Percentiles rank a stretch among this genome's conserved stretches.
Evolutionary conservation across 2,329 filamentous ascomycete species (phyloP).

Genomic region (Zarea fungicola): DNA sequence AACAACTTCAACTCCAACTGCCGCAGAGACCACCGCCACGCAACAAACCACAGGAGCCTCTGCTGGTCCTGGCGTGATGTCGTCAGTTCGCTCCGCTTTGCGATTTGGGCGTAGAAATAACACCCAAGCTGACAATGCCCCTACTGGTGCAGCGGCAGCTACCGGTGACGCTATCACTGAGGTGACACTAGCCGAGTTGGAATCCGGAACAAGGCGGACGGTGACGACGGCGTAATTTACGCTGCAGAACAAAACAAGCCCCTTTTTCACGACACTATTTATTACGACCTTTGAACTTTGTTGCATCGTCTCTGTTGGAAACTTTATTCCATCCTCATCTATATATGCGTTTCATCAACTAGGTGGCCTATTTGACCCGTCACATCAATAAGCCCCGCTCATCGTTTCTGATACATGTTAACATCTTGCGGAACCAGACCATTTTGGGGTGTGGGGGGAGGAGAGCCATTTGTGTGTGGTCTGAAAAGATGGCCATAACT

Average conservation of each 20-base stretch:
- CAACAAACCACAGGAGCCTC: slow-evolving; percentile 15
- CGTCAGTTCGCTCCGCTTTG: slow-evolving; percentile 29
- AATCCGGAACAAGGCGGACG: slow-evolving; percentile 30
- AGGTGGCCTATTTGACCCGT: not conserved
- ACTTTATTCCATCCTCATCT: not conserved
- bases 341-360: not conserved
- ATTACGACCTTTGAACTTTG: not conserved
- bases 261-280: not conserved
- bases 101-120: slow-evolving; percentile 27
- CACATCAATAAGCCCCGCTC: not conserved
- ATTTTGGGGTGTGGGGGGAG: not conserved
- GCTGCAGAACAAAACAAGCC: not conserved
- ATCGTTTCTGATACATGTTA: not conserved
- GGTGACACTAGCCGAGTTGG: slow-evolving; percentile 43
- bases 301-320: not conserved
- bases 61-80: slow-evolving; percentile 21
- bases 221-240: not conserved
- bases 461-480: not conserved
- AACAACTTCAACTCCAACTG: too few relatives aligned
- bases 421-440: slow-evolving; percentile 2
- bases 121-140: too few relatives aligned
- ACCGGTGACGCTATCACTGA: slow-evolving; percentile 20
- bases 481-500: not conserved
- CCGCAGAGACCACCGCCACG: not conserved
- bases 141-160: slow-evolving; percentile 14